Base-by-base conservation (phyloP, 345 rosid genomes). In the Eucalyptus curtisii region DNA sequence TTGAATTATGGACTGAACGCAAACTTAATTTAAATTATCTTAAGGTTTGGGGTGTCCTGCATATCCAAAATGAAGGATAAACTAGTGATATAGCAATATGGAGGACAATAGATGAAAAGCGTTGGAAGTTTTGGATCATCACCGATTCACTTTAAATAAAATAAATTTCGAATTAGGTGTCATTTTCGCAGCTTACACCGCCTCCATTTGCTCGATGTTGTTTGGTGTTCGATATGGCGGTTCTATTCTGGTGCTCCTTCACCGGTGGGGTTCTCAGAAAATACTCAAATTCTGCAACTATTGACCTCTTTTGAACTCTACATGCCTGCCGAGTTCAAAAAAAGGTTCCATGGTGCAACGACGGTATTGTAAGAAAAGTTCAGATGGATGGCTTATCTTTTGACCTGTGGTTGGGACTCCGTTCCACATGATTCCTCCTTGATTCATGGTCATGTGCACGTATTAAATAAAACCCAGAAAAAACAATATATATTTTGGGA, bases 1-100 rank as follows among this genome's bases (percentile, higher is more conserved):
- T 24, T 0, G 4, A 55, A 13, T 24, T 24, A 55, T 55, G 30
- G 13, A 22, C 2, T 55, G 5, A 13, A 22, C 0, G 6, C 9
- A 24, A 55, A 10, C 30, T 55, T 55, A 55, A 24, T 24, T 55
- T 55, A 24, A 55, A 55, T 55, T 12, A 55, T 55, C 11, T 55
- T 55, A 55, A 55, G 61, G 10, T 55, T 0, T 24, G 30, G 3
- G 13, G 13, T 55, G 3, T 24, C 30, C 1, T 55, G 61, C 13
- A 55, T 9, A 55, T 55, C 13, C 61, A 55, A 55, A 55, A 55
- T 55, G 61, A 55, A 24, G 13, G 30, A 24, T 55, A 12, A 24
- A 24, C 61, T 55, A 4, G 13, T 55, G 3, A 55, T 55, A 24
- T 55, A 2, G 27, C 22, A 1, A 53, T 53, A 22, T 22, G 10